These are phyloP conservation scores for Sarocladiaceae sp. DNA, from an alignment of 2,329 filamentous ascomycete genomes.

Conservation along the genomic window DNA sequence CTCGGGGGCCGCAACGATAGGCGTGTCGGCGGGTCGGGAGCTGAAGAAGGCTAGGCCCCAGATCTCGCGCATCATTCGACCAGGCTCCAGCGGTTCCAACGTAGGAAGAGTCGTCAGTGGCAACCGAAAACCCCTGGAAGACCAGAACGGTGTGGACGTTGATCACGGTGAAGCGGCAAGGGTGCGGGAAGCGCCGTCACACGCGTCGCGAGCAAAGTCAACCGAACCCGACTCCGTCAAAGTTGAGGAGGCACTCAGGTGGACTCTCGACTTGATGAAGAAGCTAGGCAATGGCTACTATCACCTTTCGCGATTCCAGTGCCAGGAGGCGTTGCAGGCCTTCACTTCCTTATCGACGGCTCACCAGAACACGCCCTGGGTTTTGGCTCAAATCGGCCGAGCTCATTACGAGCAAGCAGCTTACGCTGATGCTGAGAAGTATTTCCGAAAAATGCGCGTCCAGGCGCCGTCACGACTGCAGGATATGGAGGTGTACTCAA, in stretches of 20 bases:
- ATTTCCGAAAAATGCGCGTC: conserved; percentile 72
- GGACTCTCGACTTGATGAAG: conserved; percentile 72
- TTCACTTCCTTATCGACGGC: conserved; percentile 63
- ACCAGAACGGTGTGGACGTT: conserved; percentile 57
- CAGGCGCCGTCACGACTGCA: conserved; percentile 77
- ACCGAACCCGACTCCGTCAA: conserved; percentile 51
- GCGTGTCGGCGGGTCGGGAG: conserved; percentile 57
- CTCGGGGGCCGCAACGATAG: conserved; percentile 48
- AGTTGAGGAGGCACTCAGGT: conserved; percentile 69
- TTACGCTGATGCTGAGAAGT: conserved; percentile 81
- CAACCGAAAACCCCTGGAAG: conserved; percentile 69
- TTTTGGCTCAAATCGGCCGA: conserved; percentile 82
- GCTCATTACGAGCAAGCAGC: conserved; percentile 86
- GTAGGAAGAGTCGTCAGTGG: conserved; percentile 86
- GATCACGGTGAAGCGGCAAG: conserved; percentile 57
- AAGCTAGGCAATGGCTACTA: conserved; percentile 79
- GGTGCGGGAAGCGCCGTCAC: conserved; percentile 34
- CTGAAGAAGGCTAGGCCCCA: conserved; percentile 79
- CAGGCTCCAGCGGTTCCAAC: conserved; percentile 59
- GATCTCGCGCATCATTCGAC: conserved; percentile 57
- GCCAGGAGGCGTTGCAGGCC: conserved; percentile 66
- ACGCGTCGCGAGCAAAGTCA: conserved; percentile 30
- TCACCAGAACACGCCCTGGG: conserved; percentile 90
- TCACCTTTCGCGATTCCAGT: conserved; percentile 71
- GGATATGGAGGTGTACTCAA: conserved; percentile 98